Conservation (phyloP, 2,329 filamentous ascomycete species). For the Diaporthe humulicola region DNA sequence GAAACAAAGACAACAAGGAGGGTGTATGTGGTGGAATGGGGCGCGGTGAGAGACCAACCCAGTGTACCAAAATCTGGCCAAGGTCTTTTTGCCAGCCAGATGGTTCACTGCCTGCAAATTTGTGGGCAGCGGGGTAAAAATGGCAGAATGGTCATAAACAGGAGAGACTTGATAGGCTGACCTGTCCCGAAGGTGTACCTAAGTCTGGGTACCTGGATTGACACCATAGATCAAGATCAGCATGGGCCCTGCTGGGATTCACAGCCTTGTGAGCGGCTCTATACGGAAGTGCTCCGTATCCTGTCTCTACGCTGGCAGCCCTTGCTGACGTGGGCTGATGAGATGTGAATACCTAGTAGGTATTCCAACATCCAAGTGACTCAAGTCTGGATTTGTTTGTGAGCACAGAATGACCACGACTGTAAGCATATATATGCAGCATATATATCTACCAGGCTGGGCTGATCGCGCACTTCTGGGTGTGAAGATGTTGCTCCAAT, state of each 20-base stretch:
- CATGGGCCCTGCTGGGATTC: slow-evolving; percentile 10
- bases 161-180: slow-evolving; percentile 37
- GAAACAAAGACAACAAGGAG: slow-evolving; percentile 28
- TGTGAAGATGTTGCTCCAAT: neutral
- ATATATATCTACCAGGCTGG: neutral
- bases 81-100: slow-evolving; percentile 33
- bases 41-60: slow-evolving; percentile 28
- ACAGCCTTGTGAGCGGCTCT: slow-evolving; percentile 19
- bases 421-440: neutral
- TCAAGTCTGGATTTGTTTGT: neutral
- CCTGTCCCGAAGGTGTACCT: neutral
- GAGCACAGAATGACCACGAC: neutral
- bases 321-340: slow-evolving; percentile 18
- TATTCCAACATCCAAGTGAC: neutral
- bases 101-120: slow-evolving; percentile 29
- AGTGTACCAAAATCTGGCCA: slow-evolving; percentile 30
- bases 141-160: slow-evolving; percentile 34
- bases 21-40: slow-evolving; percentile 20
- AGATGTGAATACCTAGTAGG: neutral
- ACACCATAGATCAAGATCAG: slow-evolving; percentile 10
- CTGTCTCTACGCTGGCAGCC: neutral
- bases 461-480: neutral
- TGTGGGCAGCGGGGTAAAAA: slow-evolving; percentile 39
- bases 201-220: slow-evolving; percentile 20
- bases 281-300: slow-evolving; percentile 5